Percentiles rank a stretch among this genome's conserved stretches.
These are phyloP conservation scores for Teunomyces kruisii DNA, from an alignment of 805 yeast species.

Conservation along the genomic window DNA sequence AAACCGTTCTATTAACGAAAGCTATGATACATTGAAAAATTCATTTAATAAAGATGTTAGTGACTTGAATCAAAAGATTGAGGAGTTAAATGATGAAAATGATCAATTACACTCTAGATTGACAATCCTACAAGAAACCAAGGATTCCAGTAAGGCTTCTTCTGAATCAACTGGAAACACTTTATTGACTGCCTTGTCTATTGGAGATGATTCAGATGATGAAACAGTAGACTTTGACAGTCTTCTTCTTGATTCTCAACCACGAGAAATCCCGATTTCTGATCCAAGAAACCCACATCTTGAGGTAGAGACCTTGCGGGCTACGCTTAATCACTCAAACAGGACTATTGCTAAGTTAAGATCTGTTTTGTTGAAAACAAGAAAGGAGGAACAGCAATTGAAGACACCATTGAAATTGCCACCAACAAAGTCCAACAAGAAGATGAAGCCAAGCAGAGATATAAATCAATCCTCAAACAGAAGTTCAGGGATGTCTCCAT, in stretches of 20 bases:
- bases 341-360: constrained; percentile 61
- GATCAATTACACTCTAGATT: constrained; percentile 50
- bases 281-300: constrained; percentile 47
- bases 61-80: constrained; percentile 51
- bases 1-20: constrained; percentile 40
- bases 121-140: constrained; percentile 16
- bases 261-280: constrained; percentile 20
- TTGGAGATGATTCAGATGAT: constrained; percentile 36
- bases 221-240: constrained; percentile 32
- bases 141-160: constrained; percentile 5
- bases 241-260: constrained; percentile 28
- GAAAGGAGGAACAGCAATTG: constrained; percentile 33
- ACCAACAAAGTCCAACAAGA: constrained; percentile 11
- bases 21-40: constrained; percentile 34
- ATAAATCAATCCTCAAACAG: constrained; percentile 18
- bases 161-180: background rate
- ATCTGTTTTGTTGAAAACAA: constrained; percentile 45
- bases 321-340: constrained; percentile 65
- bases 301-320: constrained; percentile 64
- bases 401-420: constrained; percentile 14
- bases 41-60: constrained; percentile 42
- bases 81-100: constrained; percentile 68
- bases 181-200: constrained; percentile 11
- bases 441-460: constrained; percentile 13
- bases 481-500: constrained; percentile 30